Evolutionary conservation across 306 rosid genomes (phyloP).

Genomic region (barrel medic (Medicago truncatula)): MtrunA17r5.0-ANR NC_053049.1:37585501-37586000

Average conservation of each 20-base stretch:
- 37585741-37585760: slow-evolving; percentile 62
- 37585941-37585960: not conserved
- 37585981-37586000: not conserved
- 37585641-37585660: not conserved
- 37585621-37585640: not conserved
- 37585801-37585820: slow-evolving; percentile 63
- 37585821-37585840: slow-evolving; percentile 40
- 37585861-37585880: too few species aligned
- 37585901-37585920: too few species aligned
- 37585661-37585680: too few species aligned
- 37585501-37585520: not conserved
- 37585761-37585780: slow-evolving; percentile 71
- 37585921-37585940: too few species aligned
- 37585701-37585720: slow-evolving; percentile 86
- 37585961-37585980: not conserved
- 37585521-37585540: not conserved
- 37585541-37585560: not conserved
- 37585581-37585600: not conserved
- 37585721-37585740: slow-evolving; percentile 68
- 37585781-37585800: slow-evolving; percentile 65
- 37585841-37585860: too few species aligned
- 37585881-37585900: too few species aligned
- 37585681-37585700: slow-evolving; percentile 49
- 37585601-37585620: too few species aligned
- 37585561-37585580: not conserved